Conservation (phyloP, 2,329 filamentous ascomycete species). For the Aspergillus nomiae region DNA sequence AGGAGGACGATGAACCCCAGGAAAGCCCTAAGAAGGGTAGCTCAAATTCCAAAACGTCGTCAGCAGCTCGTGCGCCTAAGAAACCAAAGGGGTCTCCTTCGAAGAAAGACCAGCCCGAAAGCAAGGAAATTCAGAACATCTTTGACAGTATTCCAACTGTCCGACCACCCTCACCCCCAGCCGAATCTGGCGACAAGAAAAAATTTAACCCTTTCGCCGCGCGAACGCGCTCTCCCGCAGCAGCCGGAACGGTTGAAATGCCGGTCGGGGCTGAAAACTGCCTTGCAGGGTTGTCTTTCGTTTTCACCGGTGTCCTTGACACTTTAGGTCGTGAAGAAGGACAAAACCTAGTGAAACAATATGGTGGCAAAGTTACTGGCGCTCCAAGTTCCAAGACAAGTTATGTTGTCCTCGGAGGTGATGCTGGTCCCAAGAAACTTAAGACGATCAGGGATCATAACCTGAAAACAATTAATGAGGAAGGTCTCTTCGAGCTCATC, state of each 20-base stretch:
- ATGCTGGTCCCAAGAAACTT: conserved; percentile 92
- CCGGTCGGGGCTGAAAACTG: conserved; percentile 87
- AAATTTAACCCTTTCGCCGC: conserved; percentile 77
- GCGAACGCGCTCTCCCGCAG: conserved; percentile 63
- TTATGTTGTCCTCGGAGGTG: conserved; percentile 86
- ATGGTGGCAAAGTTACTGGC: conserved; percentile 86
- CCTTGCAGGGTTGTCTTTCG: conserved; percentile 83
- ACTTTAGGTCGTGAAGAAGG: conserved; percentile 82
- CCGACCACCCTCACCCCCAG: conserved; percentile 78
- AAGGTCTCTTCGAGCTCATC: conserved; percentile 87
- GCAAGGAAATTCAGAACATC: conserved; percentile 75
- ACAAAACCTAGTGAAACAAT: conserved; percentile 82
- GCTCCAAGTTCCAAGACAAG: conserved; percentile 90
- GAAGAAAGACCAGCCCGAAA: conserved; percentile 68
- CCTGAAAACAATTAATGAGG: conserved; percentile 91
- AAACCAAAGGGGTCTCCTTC: conserved; percentile 62
- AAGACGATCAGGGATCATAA: conserved; percentile 77
- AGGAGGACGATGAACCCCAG: conserved; percentile 58
- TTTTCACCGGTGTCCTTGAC: conserved; percentile 88
- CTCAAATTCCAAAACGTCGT: conserved; percentile 34
- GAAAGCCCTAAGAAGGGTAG: conserved; percentile 61
- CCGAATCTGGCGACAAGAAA: conserved; percentile 62
- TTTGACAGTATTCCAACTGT: conserved; percentile 85
- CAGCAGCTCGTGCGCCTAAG: conserved; percentile 37
- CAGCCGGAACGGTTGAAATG: conserved; percentile 67